phyloP scores from a whole-genome alignment of 768 basidiomycete genomes.

The Paxillus rubicundulus region DNA sequence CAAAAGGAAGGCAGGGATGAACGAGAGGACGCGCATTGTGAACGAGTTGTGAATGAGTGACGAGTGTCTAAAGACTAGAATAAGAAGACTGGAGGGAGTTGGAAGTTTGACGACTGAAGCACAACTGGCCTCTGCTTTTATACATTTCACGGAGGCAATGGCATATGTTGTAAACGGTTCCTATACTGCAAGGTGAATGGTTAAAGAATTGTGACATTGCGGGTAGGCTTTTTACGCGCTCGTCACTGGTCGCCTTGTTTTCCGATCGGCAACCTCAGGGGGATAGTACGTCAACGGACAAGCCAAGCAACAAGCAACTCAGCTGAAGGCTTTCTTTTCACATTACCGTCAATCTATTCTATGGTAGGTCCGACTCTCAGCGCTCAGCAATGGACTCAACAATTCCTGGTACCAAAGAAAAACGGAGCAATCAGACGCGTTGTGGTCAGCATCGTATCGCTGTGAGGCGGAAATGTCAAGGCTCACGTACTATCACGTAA shows the following conservation, averaged over 20 bases:
- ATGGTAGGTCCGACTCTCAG: too few species aligned
- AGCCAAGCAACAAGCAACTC: neutral
- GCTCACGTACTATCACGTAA: neutral
- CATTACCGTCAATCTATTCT: neutral
- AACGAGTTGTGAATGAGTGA: constrained; percentile 10
- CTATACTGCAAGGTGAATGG: constrained; percentile 2
- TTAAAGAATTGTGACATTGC: neutral
- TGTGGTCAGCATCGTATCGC: too few species aligned
- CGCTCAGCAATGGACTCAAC: neutral
- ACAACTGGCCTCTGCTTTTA: constrained; percentile 11
- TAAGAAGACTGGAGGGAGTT: neutral
- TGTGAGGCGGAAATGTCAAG: neutral
- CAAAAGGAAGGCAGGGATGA: constrained; percentile 12
- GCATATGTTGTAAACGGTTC: neutral
- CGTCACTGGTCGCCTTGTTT: neutral
- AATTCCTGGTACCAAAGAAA: neutral
- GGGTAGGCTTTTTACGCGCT: neutral
- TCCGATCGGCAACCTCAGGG: neutral
- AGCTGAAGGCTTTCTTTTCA: neutral
- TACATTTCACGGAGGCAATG: constrained; percentile 2
- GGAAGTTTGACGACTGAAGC: constrained; percentile 1
- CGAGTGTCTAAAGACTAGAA: constrained; percentile 11
- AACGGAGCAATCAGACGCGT: too few species aligned
- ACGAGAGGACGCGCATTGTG: constrained; percentile 16
- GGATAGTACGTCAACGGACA: neutral